These are phyloP conservation scores for Aspergillus ochraceus DNA, from an alignment of 2,329 filamentous ascomycete species.

Conservation along the genomic window DNA sequence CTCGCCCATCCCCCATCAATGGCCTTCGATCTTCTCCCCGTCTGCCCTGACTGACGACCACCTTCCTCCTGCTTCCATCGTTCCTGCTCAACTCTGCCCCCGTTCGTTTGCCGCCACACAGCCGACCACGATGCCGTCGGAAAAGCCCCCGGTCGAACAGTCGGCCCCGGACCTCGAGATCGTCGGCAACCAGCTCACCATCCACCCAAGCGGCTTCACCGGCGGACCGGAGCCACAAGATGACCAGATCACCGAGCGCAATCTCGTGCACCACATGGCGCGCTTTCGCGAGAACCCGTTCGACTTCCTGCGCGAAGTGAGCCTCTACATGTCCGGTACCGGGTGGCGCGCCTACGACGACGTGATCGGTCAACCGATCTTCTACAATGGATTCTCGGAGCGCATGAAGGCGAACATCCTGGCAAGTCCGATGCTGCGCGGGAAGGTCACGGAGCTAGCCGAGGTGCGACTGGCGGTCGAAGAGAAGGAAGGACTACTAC, in stretches of 20 bases:
- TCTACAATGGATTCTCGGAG: conserved; percentile 88
- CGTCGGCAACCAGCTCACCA: conserved; percentile 69
- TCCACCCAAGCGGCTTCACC: conserved; percentile 68
- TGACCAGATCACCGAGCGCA: conserved; percentile 50
- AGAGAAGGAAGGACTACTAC: conserved; percentile 69
- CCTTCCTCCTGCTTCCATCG: neutral
- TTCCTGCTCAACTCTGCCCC: neutral
- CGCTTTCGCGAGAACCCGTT: conserved; percentile 74
- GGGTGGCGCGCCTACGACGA: conserved; percentile 95
- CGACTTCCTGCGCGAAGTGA: conserved; percentile 89
- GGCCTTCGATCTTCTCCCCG: conserved; percentile 1
- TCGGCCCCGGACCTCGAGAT: conserved; percentile 77
- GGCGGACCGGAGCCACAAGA: conserved; percentile 37
- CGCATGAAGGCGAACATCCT: conserved; percentile 81
- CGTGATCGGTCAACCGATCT: conserved; percentile 87
- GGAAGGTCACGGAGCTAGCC: conserved; percentile 74
- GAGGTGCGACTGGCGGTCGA: conserved; percentile 73
- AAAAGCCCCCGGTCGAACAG: conserved; percentile 31
- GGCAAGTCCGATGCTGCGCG: conserved; percentile 70
- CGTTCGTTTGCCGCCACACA: neutral
- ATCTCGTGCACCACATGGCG: conserved; percentile 70
- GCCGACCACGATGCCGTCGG: conserved; percentile 29
- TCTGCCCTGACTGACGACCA: conserved; percentile 1
- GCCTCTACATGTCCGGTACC: conserved; percentile 85
- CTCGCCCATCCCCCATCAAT: conserved; percentile 1